Evolutionary conservation across 768 basidiomycete genomes (phyloP), one percentile per base, ranked within the genome.

Genomic region (Clitopilus passeckerianus): DNA sequence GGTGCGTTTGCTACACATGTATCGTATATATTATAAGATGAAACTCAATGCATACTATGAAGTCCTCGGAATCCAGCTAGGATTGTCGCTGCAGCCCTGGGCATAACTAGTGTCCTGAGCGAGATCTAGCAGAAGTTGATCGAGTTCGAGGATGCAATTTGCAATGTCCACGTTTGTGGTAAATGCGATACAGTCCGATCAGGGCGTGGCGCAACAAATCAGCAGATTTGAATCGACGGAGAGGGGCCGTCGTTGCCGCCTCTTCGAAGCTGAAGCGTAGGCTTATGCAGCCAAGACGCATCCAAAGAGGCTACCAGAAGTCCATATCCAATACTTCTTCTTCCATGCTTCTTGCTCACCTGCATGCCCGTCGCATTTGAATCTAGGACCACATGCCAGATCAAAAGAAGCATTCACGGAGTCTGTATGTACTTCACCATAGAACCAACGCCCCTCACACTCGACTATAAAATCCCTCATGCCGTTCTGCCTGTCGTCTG

Each of bases 301-400:
- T 50, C 46, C 46, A 50, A 18, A 50, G 46, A 50, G 22, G 46
- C 46, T 50, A 50, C 46, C 20, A 50, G 46, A 50, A 50, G 16
- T 2, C 46, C 20, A 50, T 18, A 18, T 41, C 1, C 46, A n/a
- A 50, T 18, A 10, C 46, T 20, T 50, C 22, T 23, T 50, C 46
- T 50, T 22, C 46, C 46, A 23, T 50, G 46, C 46, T 50, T 50
- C 46, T 50, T 50, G 46, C 37, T 41, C 37, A 18, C 37, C 37
- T 41, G 37, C 37, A 50, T 12, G 46, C 46, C 46, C 22, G 46
- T 50, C 46, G 16, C 20, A 30, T 23, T 23, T n/a, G n/a, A n/a
- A 50, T 50, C 46, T 50, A 18, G 46, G 46, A 50, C 46, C 46
- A 50, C 46, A 50, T 50, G 46, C 46, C 46, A 50, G 46, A 50